Percentiles rank a stretch among this genome's conserved stretches.
Conservation (phyloP, 2,329 filamentous ascomycete species). For the Colletotrichum echinochloae region DNA sequence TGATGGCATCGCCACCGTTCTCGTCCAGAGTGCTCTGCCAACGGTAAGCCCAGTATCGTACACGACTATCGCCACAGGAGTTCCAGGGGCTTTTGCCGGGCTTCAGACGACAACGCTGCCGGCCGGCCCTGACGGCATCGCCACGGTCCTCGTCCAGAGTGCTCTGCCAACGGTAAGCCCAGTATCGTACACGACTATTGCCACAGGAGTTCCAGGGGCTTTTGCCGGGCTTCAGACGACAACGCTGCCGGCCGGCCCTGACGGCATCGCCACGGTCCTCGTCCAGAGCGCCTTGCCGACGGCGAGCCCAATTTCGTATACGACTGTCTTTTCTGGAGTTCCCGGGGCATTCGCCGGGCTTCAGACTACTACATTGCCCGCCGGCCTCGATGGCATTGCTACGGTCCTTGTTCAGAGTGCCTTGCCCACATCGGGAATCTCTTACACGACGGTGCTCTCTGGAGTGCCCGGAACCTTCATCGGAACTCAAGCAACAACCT, state of each 20-base stretch:
- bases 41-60: not conserved
- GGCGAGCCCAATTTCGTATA: conserved; percentile 2
- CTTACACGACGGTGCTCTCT: conserved; percentile 13
- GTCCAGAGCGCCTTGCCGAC: conserved; percentile 4
- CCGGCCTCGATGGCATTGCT: conserved; percentile 3
- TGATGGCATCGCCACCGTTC: conserved; percentile 6
- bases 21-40: conserved; percentile 5
- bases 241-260: not conserved
- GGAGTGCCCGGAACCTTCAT: not conserved
- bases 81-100: not conserved
- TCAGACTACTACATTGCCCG: conserved; percentile 7
- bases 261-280: conserved; percentile 11
- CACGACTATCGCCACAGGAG: conserved; percentile 5
- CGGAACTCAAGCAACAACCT: not conserved
- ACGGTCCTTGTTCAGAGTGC: conserved; percentile 21
- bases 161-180: not conserved
- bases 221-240: not conserved
- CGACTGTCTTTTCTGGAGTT: conserved; percentile 7
- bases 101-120: not conserved
- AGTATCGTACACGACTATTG: not conserved
- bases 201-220: not conserved
- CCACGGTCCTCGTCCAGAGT: not conserved
- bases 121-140: not conserved
- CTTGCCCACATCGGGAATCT: not conserved
- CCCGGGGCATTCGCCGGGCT: not conserved